Evolutionary conservation across 352 stramenopile species (phyloP), one percentile per base, ranked within the genome.

Genomic region (Albugo candida): DNA sequence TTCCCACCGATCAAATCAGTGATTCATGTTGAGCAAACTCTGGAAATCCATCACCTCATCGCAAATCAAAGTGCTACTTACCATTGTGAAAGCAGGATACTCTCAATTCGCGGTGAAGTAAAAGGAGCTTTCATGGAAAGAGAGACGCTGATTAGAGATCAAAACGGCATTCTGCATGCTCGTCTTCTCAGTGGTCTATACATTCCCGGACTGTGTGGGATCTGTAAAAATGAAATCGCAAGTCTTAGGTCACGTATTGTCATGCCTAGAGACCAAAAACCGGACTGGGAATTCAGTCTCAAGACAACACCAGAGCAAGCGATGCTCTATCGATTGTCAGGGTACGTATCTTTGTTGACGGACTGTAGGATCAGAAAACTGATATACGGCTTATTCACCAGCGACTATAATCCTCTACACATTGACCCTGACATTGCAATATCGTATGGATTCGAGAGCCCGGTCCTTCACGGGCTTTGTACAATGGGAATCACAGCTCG

Each of bases 391-490:
- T n/a, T 43, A 5, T 20, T 10, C 37, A 47, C 37, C 41, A 79
- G 70, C 13, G 92, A 97, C 68, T 95, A 95, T 60, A 97, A 97
- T 62, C 65, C 81, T 56, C 80, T 97, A 53, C 92, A 97, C 63
- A 75, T 96, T 48, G 81, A 96, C 57, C 75, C 77, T 4, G 67
- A 75, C 55, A 80, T 89, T 55, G 86, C 68, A 16, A 60, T 62
- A 65, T 76, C 65, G 52, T 66, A 70, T 24, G 70, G 63, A 45
- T 94, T 84, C 55, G 76, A 83, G 43, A 60, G 72, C 45, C 86
- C 89, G 19, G 88, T 97, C 36, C 58, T 97, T 41, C 91, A 97
- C 55, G 92, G 92, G 5, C 64, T 97, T 17, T 96, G 86, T 60
- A 96, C 79, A 35, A 80, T 97, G 62, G 91, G 83, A 17, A 74